Percentiles rank a stretch among this genome's conserved stretches.
Evolutionary conservation across 768 basidiomycete genomes (phyloP).

Genomic region (Lactarius deliciosus): DNA sequence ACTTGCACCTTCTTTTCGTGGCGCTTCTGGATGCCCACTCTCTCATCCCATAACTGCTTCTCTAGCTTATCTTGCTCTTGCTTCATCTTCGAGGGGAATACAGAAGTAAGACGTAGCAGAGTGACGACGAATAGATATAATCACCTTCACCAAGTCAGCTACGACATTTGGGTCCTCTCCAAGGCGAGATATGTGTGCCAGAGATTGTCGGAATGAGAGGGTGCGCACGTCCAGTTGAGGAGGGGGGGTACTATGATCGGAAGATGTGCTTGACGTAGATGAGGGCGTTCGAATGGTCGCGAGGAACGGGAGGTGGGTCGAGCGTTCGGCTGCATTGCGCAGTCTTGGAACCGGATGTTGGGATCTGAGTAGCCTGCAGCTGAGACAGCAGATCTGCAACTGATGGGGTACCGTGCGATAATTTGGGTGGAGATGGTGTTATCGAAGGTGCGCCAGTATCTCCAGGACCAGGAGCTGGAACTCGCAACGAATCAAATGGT

Average conservation of each 20-base stretch:
- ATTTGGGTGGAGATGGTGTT: constrained; percentile 12
- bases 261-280: background rate
- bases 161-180: constrained; percentile 54
- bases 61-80: constrained; percentile 71
- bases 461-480: constrained; percentile 5
- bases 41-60: constrained; percentile 64
- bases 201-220: constrained; percentile 66
- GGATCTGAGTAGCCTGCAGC: constrained; percentile 14
- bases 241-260: background rate
- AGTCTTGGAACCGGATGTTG: constrained; percentile 4
- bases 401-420: constrained; percentile 26
- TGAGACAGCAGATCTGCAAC: constrained; percentile 29
- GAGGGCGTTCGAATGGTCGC: background rate
- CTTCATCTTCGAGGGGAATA: constrained; percentile 51
- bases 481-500: constrained; percentile 9
- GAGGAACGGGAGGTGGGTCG: background rate
- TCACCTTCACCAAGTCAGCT: constrained; percentile 51
- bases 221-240: constrained; percentile 43
- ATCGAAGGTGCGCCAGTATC: constrained; percentile 3
- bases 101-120: background rate
- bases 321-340: background rate
- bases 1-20: constrained; percentile 72
- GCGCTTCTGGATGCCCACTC: constrained; percentile 57
- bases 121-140: constrained; percentile 14
- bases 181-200: constrained; percentile 63